Base-by-base conservation (phyloP, 2,329 filamentous ascomycete genomes). In the Alternaria triticina region DNA sequence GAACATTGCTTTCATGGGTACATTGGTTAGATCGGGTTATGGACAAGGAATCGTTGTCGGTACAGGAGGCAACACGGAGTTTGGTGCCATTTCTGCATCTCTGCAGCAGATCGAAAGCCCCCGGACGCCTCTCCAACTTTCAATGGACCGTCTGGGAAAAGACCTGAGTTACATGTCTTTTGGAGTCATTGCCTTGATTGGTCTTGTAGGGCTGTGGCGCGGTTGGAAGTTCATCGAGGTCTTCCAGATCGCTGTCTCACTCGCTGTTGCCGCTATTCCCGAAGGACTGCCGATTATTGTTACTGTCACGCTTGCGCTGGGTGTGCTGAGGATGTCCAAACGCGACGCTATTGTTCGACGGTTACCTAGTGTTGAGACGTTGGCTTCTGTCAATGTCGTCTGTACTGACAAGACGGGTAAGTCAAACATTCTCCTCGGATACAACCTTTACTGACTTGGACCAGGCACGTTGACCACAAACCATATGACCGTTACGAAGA, bases 381-480 rank as follows among this genome's bases (percentile, higher is more conserved):
- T 99, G 6, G 96, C 96, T 9, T 97, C 94, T n/a, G 96, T 99
- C 62, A 99, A 98, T 74, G 94, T 99, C n/a, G 93, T 99, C 7
- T 99, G 96, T 83, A 97, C 94, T 70, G 96, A 99, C 84, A 99
- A 99, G 83, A 99, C 96, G 46, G 93, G 89, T 89, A 81, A 60
- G 70, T 65, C 22, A 6, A 20, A 11, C 22, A 13, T 20, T 11
- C 15, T n/a, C 4, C 6, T 20, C 23, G 6, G 12, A 47, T 12
- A 4, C 3, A 22, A 4, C 23, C 50, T 25, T 17, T 44, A 27
- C 61, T 57, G 8, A 66, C 66, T 43, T 57, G 23, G 8, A 49
- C 7, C 50, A 90, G 90, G 95, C 30, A 99, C 96, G 2, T 83
- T 99, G 64, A 99, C 96, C 0, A 94, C 94, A 77, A 99, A 98